Conservation (phyloP, 805 yeast species). For the Jamesozyma piceae region DNA sequence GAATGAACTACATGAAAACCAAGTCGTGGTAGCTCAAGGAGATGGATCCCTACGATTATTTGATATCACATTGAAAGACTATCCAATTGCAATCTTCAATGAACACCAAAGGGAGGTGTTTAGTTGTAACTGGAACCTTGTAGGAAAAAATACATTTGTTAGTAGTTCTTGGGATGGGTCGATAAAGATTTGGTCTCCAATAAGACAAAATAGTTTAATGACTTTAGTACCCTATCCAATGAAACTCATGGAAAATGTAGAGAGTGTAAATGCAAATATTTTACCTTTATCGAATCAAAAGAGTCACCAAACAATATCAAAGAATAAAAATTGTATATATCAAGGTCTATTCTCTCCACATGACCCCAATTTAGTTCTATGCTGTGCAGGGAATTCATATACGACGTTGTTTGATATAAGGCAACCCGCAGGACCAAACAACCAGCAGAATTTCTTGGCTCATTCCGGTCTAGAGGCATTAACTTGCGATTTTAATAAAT, state of each 20-base stretch:
- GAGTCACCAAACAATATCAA: slow-evolving; percentile 23
- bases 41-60: slow-evolving; percentile 82
- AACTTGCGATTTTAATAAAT: slow-evolving; percentile 84
- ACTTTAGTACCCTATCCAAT: slow-evolving; percentile 39
- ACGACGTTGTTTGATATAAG: slow-evolving; percentile 79
- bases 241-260: slow-evolving; percentile 20
- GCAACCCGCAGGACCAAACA: slow-evolving; percentile 43
- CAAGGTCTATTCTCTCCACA: slow-evolving; percentile 80
- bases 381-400: slow-evolving; percentile 67
- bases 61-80: slow-evolving; percentile 57
- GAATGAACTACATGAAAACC: slow-evolving; percentile 88
- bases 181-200: slow-evolving; percentile 70
- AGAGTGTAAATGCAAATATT: slow-evolving; percentile 4
- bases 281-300: slow-evolving; percentile 30
- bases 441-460: slow-evolving; percentile 47
- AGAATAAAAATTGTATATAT: slow-evolving; percentile 56
- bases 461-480: slow-evolving; percentile 78
- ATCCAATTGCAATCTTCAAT: slow-evolving; percentile 62
- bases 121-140: slow-evolving; percentile 62
- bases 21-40: slow-evolving; percentile 72
- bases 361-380: slow-evolving; percentile 53
- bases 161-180: slow-evolving; percentile 91
- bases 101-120: slow-evolving; percentile 77
- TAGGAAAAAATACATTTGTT: slow-evolving; percentile 58
- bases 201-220: slow-evolving; percentile 43